phyloP scores from a whole-genome alignment of 2,329 filamentous ascomycete species.

The Neofusicoccum umdonicola region DNA sequence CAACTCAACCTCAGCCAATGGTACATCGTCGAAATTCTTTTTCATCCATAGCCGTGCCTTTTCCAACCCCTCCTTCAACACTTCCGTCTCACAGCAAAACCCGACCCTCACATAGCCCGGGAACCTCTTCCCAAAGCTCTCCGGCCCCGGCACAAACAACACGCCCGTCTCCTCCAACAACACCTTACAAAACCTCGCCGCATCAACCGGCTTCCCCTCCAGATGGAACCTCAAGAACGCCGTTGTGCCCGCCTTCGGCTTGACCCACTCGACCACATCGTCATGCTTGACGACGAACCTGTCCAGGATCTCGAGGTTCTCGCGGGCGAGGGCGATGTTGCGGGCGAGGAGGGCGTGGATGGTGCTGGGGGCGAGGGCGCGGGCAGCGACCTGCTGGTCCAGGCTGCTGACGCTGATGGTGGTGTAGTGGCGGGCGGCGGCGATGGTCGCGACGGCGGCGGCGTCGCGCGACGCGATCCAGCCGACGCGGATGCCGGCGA shows the following conservation, averaged over 20 bases:
- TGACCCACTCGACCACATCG: slow-evolving; percentile 66
- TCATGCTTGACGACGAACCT: slow-evolving; percentile 65
- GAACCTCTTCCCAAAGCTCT: slow-evolving; percentile 72
- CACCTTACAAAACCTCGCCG: slow-evolving; percentile 68
- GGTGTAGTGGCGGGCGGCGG: slow-evolving; percentile 73
- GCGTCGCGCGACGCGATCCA: slow-evolving; percentile 72
- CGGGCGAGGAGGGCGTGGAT: slow-evolving; percentile 62
- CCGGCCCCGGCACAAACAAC: slow-evolving; percentile 70
- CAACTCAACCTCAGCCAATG: slow-evolving; percentile 27
- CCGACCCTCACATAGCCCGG: slow-evolving; percentile 75
- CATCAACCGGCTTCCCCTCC: slow-evolving; percentile 63
- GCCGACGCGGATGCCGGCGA: slow-evolving; percentile 78
- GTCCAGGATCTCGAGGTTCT: slow-evolving; percentile 65
- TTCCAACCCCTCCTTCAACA: slow-evolving; percentile 65
- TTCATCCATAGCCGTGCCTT: slow-evolving; percentile 55
- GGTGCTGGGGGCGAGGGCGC: slow-evolving; percentile 65
- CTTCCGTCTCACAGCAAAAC: slow-evolving; percentile 68
- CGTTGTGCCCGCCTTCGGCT: slow-evolving; percentile 75
- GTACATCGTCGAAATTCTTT: slow-evolving; percentile 54
- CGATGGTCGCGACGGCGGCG: slow-evolving; percentile 62
- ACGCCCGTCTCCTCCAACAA: slow-evolving; percentile 68
- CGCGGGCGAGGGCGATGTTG: slow-evolving; percentile 66
- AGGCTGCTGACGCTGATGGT: slow-evolving; percentile 82
- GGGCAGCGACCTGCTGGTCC: slow-evolving; percentile 75
- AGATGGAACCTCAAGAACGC: slow-evolving; percentile 70